Base-by-base conservation (phyloP, 331 rosid species). In the Malus hybrid region DNA sequence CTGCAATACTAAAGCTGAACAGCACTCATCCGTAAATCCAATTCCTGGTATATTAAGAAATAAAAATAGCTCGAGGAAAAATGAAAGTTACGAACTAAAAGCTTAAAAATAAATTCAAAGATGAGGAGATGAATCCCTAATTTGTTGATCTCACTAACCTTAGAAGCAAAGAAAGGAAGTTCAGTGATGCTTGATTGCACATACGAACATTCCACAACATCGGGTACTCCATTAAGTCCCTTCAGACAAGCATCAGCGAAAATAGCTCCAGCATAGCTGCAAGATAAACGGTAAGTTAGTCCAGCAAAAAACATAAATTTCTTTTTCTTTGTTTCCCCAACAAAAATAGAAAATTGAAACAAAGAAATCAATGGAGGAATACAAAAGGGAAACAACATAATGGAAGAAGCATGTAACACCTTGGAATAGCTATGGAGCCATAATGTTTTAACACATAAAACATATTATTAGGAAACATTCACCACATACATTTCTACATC, bases 221-320 rank as follows among this genome's bases (percentile, higher is more conserved):
- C 97, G n/a, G 97, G 97, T 48, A 92, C 97, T 10, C 99, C 99
- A 69, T 94, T 94, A 34, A 92, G 93, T 56, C 99, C 99, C 91
- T 94, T 92, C 69, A 94, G 90, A 84, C 99, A 94, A 71, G 99
- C 97, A 81, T 94, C 99, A 2, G 99, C 97, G 31, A 92, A 94
- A 24, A 94, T 72, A 50, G 97, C 97, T 74, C 99, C 99, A 54
- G 97, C 99, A 85, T 92, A 94, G 44, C 99, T 94, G 88, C 84
- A 80, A 86, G 76, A 84, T 48, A 52, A 68, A 73, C 46, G 8
- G 12, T 63, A 20, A 71, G 19, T 71, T 61, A 72, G 70, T 62
- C 34, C 15, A 12, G 3, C 19, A 6, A 22, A 19, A 52, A 29
- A 27, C 7, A 10, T 10, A 36, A 27, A 72, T 24, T 73, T 42